phyloP scores from a whole-genome alignment of 2,329 filamentous ascomycete genomes.

The Ramularia collo-cygni region DNA sequence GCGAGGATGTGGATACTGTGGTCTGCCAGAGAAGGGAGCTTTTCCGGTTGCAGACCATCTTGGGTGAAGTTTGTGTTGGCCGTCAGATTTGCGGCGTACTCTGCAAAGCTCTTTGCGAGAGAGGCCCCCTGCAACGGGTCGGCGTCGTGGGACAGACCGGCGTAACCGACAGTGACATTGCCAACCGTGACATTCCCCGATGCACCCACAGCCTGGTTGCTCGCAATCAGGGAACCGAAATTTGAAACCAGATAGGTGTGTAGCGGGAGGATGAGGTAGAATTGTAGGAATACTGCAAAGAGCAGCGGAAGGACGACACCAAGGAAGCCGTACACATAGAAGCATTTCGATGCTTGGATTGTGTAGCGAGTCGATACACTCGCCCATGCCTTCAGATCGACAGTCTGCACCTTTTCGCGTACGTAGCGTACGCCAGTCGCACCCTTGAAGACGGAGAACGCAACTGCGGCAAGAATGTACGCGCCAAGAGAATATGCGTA shows the following conservation, averaged over 20 bases:
- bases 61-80: slow-evolving; percentile 2
- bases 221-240: slow-evolving; percentile 5
- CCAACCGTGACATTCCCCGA: not conserved
- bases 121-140: not conserved
- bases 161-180: not conserved
- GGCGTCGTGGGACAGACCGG: not conserved
- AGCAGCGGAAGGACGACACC: slow-evolving; percentile 74
- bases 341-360: slow-evolving; percentile 44
- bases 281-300: slow-evolving; percentile 71
- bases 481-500: slow-evolving; percentile 92
- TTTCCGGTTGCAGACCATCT: slow-evolving; percentile 11
- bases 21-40: slow-evolving; percentile 27
- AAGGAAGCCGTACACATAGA: slow-evolving; percentile 70
- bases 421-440: slow-evolving; percentile 5
- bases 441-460: slow-evolving; percentile 46
- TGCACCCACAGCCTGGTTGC: slow-evolving; percentile 1
- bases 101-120: not conserved
- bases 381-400: slow-evolving; percentile 22
- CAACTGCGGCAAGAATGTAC: slow-evolving; percentile 65
- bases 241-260: slow-evolving; percentile 60
- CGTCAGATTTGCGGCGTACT: not conserved
- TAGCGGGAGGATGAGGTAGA: slow-evolving; percentile 81
- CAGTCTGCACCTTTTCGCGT: slow-evolving; percentile 11
- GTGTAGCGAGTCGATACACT: slow-evolving; percentile 17
- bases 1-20: slow-evolving; percentile 85